These are phyloP conservation scores for Pichia inconspicua DNA, from an alignment of 1,139 yeast species.

Conservation along the genomic window DNA sequence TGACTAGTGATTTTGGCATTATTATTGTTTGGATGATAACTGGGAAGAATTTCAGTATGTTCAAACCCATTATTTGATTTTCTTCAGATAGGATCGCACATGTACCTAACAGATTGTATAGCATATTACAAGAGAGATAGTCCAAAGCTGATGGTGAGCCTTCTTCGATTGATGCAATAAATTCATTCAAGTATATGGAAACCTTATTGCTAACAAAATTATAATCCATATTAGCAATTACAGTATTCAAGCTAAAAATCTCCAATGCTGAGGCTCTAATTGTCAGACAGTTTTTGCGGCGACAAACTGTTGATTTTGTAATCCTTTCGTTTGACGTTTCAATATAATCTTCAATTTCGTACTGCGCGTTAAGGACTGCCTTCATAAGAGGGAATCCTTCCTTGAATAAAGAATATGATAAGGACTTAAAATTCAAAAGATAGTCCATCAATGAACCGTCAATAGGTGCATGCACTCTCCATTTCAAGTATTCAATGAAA, in stretches of 20 bases:
- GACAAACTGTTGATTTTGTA: conserved; percentile 19
- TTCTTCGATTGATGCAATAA: conserved; percentile 19
- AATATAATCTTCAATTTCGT: conserved; percentile 17
- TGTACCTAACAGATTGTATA: conserved; percentile 39
- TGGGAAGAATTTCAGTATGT: conserved; percentile 43
- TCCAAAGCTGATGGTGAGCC: conserved; percentile 19
- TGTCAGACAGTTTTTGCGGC: conserved; percentile 32
- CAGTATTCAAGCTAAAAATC: conserved; percentile 34
- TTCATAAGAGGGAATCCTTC: conserved; percentile 22
- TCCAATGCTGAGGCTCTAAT: conserved; percentile 39
- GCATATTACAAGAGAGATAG: conserved; percentile 31
- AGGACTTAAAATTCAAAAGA: conserved; percentile 13
- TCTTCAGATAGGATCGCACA: conserved; percentile 43
- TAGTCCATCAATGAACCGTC: conserved; percentile 12
- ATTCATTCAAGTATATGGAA: conserved; percentile 21
- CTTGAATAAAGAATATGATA: conserved; percentile 7
- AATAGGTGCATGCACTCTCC: conserved; percentile 9
- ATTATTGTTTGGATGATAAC: conserved; percentile 27
- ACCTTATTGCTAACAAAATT: conserved; percentile 31
- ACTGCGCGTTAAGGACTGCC: conserved; percentile 22
- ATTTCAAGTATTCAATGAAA: conserved; percentile 20
- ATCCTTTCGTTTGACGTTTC: conserved; percentile 20
- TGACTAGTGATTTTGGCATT: conserved; percentile 19
- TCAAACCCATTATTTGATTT: conserved; percentile 40
- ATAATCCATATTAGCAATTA: conserved; percentile 28